These are phyloP conservation scores for Microdochium bolleyi DNA, from an alignment of 2,329 filamentous ascomycete species.

Conservation along the genomic window DNA sequence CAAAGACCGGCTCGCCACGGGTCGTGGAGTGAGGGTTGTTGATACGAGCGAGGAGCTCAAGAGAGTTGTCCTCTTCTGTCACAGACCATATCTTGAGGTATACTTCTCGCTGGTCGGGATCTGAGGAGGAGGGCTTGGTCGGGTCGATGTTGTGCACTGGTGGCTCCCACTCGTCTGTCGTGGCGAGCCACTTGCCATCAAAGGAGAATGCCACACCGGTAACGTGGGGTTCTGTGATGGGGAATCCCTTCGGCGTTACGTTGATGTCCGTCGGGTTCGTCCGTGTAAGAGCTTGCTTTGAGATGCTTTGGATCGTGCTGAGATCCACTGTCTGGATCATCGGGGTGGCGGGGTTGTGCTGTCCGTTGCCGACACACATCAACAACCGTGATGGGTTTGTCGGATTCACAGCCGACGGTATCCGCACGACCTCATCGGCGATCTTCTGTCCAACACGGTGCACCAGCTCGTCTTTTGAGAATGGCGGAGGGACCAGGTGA, in stretches of 20 bases:
- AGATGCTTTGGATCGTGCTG: slow-evolving; percentile 66
- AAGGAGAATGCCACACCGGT: slow-evolving; percentile 66
- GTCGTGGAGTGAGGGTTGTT: slow-evolving; percentile 68
- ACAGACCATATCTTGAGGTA: slow-evolving; percentile 87
- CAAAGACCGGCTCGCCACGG: slow-evolving; percentile 55
- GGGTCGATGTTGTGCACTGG: slow-evolving; percentile 57
- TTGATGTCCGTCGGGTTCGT: slow-evolving; percentile 82
- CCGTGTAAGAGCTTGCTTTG: slow-evolving; percentile 81
- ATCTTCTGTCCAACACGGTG: slow-evolving; percentile 39
- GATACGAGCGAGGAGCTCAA: slow-evolving; percentile 75
- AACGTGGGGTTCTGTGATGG: slow-evolving; percentile 71
- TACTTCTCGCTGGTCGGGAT: slow-evolving; percentile 53
- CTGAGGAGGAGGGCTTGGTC: slow-evolving; percentile 25
- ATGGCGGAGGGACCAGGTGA: slow-evolving; percentile 39
- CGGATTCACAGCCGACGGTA: slow-evolving; percentile 58
- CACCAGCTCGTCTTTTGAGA: slow-evolving; percentile 44
- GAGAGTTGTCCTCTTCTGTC: slow-evolving; percentile 45
- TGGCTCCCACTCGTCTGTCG: slow-evolving; percentile 84
- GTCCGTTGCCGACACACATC: slow-evolving; percentile 57
- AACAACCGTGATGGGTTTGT: slow-evolving; percentile 55
- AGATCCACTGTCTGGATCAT: slow-evolving; percentile 81
- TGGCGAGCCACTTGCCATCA: slow-evolving; percentile 85
- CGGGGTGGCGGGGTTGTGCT: slow-evolving; percentile 45
- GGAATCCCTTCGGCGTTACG: slow-evolving; percentile 60
- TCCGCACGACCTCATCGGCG: slow-evolving; percentile 33